Evolutionary conservation across 2,329 filamentous ascomycete genomes (phyloP).

Genomic region (Basipetospora chlamydospora): DNA sequence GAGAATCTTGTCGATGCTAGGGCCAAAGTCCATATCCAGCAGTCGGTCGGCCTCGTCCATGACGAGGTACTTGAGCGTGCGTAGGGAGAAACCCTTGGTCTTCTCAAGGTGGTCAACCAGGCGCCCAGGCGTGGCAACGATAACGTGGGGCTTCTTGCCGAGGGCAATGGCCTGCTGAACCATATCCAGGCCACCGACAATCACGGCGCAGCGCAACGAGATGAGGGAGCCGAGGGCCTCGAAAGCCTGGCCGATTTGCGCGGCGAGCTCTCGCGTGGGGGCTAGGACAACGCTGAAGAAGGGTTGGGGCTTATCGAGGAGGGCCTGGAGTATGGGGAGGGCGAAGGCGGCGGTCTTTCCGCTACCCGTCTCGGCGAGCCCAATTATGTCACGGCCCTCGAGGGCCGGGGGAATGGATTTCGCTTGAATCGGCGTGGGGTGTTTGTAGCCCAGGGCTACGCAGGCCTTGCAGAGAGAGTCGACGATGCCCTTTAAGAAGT

Average conservation of each 20-base stretch:
- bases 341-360: constrained; percentile 95
- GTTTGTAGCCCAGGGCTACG: constrained; percentile 63
- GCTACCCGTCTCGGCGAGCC: constrained; percentile 84
- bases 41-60: constrained; percentile 92
- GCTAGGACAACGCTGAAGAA: constrained; percentile 83
- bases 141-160: constrained; percentile 88
- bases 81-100: constrained; percentile 86
- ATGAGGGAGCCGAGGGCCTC: constrained; percentile 80
- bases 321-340: constrained; percentile 76
- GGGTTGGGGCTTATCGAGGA: constrained; percentile 76
- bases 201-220: constrained; percentile 68
- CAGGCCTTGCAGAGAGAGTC: constrained; percentile 85
- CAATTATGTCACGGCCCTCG: constrained; percentile 73
- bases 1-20: constrained; percentile 82
- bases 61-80: constrained; percentile 71
- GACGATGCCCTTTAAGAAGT: constrained; percentile 50
- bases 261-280: constrained; percentile 83
- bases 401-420: constrained; percentile 73
- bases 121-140: constrained; percentile 83
- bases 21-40: constrained; percentile 87
- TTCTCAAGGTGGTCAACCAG: constrained; percentile 88
- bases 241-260: constrained; percentile 78
- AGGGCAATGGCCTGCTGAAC: constrained; percentile 80
- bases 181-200: constrained; percentile 95
- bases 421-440: constrained; percentile 77